phyloP scores from a whole-genome alignment of 225 moss, liverwort and hornwort genomes.

The Polytrichum formosum region DNA sequence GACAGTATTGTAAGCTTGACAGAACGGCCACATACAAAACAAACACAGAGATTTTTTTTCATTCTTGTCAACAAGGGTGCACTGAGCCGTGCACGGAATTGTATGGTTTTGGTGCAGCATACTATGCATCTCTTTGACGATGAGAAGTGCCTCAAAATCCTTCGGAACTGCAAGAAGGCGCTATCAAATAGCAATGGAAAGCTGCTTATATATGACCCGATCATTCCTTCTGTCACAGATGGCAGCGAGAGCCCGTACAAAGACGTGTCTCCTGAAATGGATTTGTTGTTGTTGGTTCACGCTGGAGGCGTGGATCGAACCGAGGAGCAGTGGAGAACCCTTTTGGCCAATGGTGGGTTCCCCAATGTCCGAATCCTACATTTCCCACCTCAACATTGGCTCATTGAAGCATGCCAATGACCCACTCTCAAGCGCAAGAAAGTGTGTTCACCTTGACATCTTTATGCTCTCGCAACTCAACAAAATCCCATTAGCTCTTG shows the following conservation, averaged over 20 bases:
- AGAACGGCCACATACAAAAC: too few relatives aligned
- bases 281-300: slow-evolving; percentile 18
- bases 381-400: slow-evolving; percentile 19
- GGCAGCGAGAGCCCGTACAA: slow-evolving; percentile 8
- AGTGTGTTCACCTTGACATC: too few relatives aligned
- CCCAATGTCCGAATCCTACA: slow-evolving; percentile 8
- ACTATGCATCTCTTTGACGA: slow-evolving; percentile 27
- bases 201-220: slow-evolving; percentile 27
- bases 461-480: too few relatives aligned
- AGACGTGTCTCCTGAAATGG: not conserved
- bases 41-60: too few relatives aligned
- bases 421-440: not conserved
- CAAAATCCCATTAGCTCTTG: too few relatives aligned
- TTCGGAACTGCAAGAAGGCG: slow-evolving; percentile 28
- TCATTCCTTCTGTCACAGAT: slow-evolving; percentile 17
- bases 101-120: slow-evolving; percentile 10
- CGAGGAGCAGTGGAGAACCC: slow-evolving; percentile 27
- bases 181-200: slow-evolving; percentile 20
- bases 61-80: too few relatives aligned
- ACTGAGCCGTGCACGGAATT: too few relatives aligned
- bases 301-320: slow-evolving; percentile 19
- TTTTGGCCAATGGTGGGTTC: slow-evolving; percentile 20
- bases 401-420: slow-evolving; percentile 22
- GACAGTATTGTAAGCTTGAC: too few relatives aligned
- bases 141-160: slow-evolving; percentile 12